These are phyloP conservation scores for Mitragyna speciosa DNA, from an alignment of 257 asterid species.

Conservation along the genomic window DNA sequence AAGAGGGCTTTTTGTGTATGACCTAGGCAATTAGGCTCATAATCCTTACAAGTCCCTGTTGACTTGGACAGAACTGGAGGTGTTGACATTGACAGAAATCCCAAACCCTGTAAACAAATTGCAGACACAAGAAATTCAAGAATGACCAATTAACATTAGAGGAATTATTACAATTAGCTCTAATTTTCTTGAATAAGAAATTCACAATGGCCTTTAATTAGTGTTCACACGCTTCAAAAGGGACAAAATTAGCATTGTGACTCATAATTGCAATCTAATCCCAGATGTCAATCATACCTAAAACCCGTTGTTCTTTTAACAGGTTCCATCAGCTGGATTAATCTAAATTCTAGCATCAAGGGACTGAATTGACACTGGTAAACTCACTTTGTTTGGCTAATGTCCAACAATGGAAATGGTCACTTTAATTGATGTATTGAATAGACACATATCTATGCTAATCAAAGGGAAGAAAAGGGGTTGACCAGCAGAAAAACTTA, in stretches of 20 bases:
- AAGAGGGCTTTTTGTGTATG: conserved; percentile 44
- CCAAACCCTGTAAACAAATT: conserved; percentile 39
- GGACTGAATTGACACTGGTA: no score
- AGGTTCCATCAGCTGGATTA: no score
- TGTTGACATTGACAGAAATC: conserved; percentile 52
- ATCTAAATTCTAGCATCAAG: no score
- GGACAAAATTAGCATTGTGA: background rate
- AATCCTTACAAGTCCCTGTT: conserved; percentile 41
- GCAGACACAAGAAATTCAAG: background rate
- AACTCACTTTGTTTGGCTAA: no score
- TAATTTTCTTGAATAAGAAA: background rate
- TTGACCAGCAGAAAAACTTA: conserved; percentile 22
- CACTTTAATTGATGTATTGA: no score
- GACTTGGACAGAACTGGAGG: conserved; percentile 45
- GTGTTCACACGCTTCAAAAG: background rate
- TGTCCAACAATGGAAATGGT: no score
- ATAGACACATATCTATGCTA: no score
- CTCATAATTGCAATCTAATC: no score
- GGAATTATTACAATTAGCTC: no score
- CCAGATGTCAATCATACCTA: no score
- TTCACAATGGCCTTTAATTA: background rate
- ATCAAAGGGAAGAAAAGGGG: background rate
- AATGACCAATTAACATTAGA: no score
- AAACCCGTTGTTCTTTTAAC: no score
- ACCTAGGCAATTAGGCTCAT: conserved; percentile 45